Conservation (phyloP, 768 basidiomycete genomes). For the Pholiota microspora region DNA sequence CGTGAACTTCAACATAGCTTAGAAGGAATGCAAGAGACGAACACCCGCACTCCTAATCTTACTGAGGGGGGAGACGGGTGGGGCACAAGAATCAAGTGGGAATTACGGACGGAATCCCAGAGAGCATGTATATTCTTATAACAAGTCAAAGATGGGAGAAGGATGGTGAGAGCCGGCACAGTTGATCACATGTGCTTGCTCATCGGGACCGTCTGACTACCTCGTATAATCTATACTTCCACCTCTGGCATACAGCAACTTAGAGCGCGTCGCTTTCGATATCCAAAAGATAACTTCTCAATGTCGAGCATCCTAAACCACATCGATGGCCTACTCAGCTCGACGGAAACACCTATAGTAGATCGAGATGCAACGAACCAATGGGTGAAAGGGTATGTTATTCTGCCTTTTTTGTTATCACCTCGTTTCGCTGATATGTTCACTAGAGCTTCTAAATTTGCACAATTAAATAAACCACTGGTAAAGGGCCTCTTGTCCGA, state of each 20-base stretch:
- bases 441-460: neutral
- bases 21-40: neutral
- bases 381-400: constrained; percentile 15
- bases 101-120: constrained; percentile 1
- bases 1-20: constrained; percentile 7
- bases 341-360: constrained; percentile 9
- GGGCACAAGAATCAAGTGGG: neutral
- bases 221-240: constrained; percentile 3
- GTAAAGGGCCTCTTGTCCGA: neutral
- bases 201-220: neutral
- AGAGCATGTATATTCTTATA: neutral
- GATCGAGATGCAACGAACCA: constrained; percentile 7
- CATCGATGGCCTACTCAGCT: constrained; percentile 13
- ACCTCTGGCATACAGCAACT: neutral
- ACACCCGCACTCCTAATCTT: neutral
- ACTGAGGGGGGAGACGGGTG: neutral
- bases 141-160: neutral
- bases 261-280: neutral
- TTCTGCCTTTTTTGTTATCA: neutral
- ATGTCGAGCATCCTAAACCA: constrained; percentile 16
- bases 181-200: neutral
- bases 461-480: neutral
- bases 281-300: no score
- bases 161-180: neutral
- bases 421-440: neutral